Percentiles rank a stretch among this genome's conserved stretches.
These are phyloP conservation scores for Euptelea pleiosperma DNA, from an alignment of 164 flowering plant species.

Conservation along the genomic window DNA sequence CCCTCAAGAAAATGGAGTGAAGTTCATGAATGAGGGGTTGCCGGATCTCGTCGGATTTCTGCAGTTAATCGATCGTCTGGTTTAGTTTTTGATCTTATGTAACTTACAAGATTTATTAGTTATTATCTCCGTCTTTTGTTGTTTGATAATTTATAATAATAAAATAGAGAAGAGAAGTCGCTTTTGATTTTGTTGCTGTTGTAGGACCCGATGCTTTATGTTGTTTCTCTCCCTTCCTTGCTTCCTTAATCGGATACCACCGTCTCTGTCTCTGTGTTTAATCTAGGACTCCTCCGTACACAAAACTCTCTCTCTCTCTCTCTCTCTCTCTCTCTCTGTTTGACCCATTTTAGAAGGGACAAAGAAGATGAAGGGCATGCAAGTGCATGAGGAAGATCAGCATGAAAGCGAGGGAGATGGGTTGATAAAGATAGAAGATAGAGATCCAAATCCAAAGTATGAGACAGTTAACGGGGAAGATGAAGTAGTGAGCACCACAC, in stretches of 20 bases:
- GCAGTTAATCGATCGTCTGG: too few species aligned
- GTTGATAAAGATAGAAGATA: neutral
- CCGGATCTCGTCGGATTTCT: too few species aligned
- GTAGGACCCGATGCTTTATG: conserved; percentile 46
- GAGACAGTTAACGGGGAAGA: conserved; percentile 1
- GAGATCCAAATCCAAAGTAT: neutral
- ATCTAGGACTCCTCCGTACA: neutral
- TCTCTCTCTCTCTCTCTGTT: too few species aligned
- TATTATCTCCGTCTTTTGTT: too few species aligned
- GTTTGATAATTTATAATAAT: too few species aligned
- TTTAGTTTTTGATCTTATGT: too few species aligned
- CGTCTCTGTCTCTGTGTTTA: neutral
- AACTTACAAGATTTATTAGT: too few species aligned
- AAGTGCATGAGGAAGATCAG: conserved; percentile 3
- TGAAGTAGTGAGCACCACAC: conserved; percentile 16
- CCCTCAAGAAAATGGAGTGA: conserved; percentile 14
- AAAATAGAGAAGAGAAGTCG: conserved; percentile 19
- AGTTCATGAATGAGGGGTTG: too few species aligned
- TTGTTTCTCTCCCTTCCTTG: conserved; percentile 33
- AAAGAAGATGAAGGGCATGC: conserved; percentile 1
- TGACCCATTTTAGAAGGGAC: too few species aligned
- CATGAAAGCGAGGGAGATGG: neutral
- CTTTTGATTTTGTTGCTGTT: conserved; percentile 21
- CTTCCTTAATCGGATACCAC: conserved; percentile 50
- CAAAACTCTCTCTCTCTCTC: too few species aligned